Conservation (phyloP, 2,329 filamentous ascomycete genomes). For the Fusarium sp. region DNA sequence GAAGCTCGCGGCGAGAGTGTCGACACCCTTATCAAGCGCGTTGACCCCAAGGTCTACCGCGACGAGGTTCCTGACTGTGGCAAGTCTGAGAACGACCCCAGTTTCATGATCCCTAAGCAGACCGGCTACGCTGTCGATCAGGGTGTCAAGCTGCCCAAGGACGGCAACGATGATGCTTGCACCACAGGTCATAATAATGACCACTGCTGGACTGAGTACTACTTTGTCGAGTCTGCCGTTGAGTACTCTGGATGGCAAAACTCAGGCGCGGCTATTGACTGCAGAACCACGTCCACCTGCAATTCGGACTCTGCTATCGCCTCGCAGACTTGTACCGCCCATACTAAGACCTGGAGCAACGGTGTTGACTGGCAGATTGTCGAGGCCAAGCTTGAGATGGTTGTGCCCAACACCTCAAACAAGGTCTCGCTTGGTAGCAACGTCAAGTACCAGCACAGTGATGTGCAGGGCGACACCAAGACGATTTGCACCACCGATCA, state of each 20-base stretch:
- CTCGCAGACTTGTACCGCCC: slow-evolving; percentile 11
- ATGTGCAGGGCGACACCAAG: not conserved
- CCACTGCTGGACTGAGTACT: slow-evolving; percentile 32
- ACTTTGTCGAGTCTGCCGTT: slow-evolving; percentile 21
- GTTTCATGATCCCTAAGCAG: slow-evolving; percentile 29
- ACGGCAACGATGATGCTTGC: slow-evolving; percentile 20
- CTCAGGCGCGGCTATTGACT: slow-evolving; percentile 25
- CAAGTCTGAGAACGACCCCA: slow-evolving; percentile 5
- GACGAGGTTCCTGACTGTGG: slow-evolving; percentile 17
- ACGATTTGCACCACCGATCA: slow-evolving; percentile 20
- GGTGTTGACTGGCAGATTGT: slow-evolving; percentile 18
- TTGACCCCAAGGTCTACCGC: slow-evolving; percentile 16
- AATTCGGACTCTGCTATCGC: slow-evolving; percentile 8
- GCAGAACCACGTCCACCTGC: slow-evolving; percentile 11
- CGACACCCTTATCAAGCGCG: slow-evolving; percentile 16
- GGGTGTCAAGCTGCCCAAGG: slow-evolving; percentile 26
- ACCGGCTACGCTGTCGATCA: slow-evolving; percentile 21
- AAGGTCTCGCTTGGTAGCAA: slow-evolving; percentile 11
- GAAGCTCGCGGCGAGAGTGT: slow-evolving; percentile 8
- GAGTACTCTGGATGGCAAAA: slow-evolving; percentile 26
- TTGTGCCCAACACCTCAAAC: not conserved
- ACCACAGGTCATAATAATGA: slow-evolving; percentile 15
- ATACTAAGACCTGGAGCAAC: slow-evolving; percentile 9
- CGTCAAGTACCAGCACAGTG: slow-evolving; percentile 17
- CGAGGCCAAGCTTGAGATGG: slow-evolving; percentile 8